Evolutionary conservation across 1,139 yeast genomes (phyloP).

Genomic region (Lodderomyces jiufengensis): DNA sequence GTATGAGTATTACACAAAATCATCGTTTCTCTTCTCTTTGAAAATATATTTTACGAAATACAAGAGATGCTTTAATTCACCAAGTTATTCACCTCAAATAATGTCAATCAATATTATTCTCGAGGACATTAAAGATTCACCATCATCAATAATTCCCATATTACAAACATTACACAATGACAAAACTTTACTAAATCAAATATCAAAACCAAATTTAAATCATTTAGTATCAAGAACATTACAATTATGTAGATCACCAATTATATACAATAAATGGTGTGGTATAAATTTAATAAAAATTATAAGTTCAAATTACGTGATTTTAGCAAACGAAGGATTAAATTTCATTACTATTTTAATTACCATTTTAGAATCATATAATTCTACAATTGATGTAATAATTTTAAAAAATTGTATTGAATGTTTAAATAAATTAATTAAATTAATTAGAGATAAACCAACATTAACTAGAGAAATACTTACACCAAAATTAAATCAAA

Average conservation of each 20-base stretch:
- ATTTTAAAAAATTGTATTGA: constrained; percentile 49
- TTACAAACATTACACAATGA: constrained; percentile 28
- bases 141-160: constrained; percentile 34
- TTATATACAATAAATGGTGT: constrained; percentile 54
- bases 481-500: constrained; percentile 71
- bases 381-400: constrained; percentile 36
- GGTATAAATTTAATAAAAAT: constrained; percentile 57
- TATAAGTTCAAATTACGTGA: constrained; percentile 47
- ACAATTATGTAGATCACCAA: constrained; percentile 51
- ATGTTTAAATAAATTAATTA: constrained; percentile 47
- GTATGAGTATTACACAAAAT: too few species aligned
- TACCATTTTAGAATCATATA: constrained; percentile 53
- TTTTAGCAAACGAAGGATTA: constrained; percentile 58
- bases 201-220: constrained; percentile 51
- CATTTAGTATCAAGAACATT: constrained; percentile 55
- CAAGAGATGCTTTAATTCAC: too few species aligned
- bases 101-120: constrained; percentile 33
- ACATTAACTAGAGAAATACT: constrained; percentile 79
- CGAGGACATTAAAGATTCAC: constrained; percentile 33
- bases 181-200: constrained; percentile 30
- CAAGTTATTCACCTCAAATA: too few species aligned
- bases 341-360: constrained; percentile 53
- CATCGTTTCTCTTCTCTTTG: too few species aligned
- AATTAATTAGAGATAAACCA: constrained; percentile 71
- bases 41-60: too few species aligned